Evolutionary conservation across 768 basidiomycete genomes (phyloP), one percentile per base, ranked within the genome.

Genomic region (Omphalotus guepiniiformis): DNA sequence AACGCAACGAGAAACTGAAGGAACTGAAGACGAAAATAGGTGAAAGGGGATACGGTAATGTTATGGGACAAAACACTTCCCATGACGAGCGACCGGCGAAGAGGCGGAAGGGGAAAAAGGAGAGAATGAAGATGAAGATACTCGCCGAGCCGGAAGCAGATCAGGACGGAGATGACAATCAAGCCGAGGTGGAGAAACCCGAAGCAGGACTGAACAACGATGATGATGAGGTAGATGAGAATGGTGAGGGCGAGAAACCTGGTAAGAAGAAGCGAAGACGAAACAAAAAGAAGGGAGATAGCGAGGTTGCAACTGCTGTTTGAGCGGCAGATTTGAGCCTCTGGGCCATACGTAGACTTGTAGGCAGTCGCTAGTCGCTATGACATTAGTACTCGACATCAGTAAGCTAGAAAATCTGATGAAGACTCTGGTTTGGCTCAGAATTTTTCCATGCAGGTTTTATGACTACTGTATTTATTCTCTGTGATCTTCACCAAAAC

Each of bases 41-140:
- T 21, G 72, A 73, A 48, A 72, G 83, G 16, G 53, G 58, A 6
- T 21, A 39, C n/a, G 38, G 28, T 19, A 60, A 62, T 19, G 55
- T 36, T 16, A 49, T 16, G 0, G 53, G 39, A 4, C 51, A 47
- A n/a, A 53, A 45, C 7, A 57, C 56, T 41, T 57, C 50, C 37
- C 52, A 54, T 40, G 45, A 51, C 26, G 42, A 54, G 43, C 34
- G 62, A 53, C 67, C 65, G 35, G 58, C 50, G 49, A 85, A 84
- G 72, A 85, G 81, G 65, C 63, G 85, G 55, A 83, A 73, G 56
- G 83, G 83, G 11, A 85, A 78, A 73, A 85, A 85, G 65, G 83
- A 86, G 63, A 71, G 83, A 28, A 66, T 75, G 68, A 78, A 70
- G 53, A 53, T 72, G 55, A 82, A 73, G 55, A 68, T 58, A 25